A percentile compares a stretch with the other conserved stretches of the same genome.
Evolutionary conservation across 2,329 filamentous ascomycete species (phyloP).

Genomic region (Colletotrichum shisoi): DNA sequence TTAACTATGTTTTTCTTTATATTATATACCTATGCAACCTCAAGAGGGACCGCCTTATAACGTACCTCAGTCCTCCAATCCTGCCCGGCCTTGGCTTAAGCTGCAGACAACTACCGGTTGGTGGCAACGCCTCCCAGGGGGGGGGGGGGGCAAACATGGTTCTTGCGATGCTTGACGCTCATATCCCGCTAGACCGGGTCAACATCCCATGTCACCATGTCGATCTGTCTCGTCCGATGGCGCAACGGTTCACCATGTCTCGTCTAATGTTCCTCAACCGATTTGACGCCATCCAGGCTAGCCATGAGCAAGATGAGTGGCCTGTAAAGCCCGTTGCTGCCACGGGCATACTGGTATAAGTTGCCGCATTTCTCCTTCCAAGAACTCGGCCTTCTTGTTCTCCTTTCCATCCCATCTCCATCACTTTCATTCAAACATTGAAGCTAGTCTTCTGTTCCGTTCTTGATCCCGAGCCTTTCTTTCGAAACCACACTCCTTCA

Average conservation of each 20-base stretch:
- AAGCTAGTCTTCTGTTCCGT: conserved; percentile 39
- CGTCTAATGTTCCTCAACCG: conserved; percentile 5
- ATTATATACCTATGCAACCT: too few species aligned
- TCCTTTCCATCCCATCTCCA: conserved; percentile 11
- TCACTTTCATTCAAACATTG: conserved; percentile 32
- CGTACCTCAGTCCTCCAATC: too few species aligned
- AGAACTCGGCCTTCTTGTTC: not conserved
- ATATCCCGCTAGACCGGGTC: conserved; percentile 26
- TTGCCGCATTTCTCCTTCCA: not conserved
- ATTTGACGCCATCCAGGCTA: conserved; percentile 25
- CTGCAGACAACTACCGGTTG: conserved; percentile 29
- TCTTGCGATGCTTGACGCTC: conserved; percentile 20
- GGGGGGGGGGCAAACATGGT: conserved; percentile 1
- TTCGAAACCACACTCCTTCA: conserved; percentile 19
- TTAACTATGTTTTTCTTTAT: too few species aligned
- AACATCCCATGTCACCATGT: conserved; percentile 11
- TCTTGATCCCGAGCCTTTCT: conserved; percentile 24
- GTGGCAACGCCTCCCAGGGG: conserved; percentile 23
- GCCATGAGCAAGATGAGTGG: conserved; percentile 9
- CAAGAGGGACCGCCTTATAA: too few species aligned
- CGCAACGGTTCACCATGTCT: conserved; percentile 24
- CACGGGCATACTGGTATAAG: conserved; percentile 29
- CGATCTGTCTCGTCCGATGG: conserved; percentile 25
- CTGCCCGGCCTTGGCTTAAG: conserved; percentile 14
- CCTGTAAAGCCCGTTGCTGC: not conserved